Percentiles rank a stretch among this genome's conserved stretches.
These are phyloP conservation scores for Aspergillus nidulans DNA, from an alignment of 495 filamentous ascomycete species.

Conservation along the genomic window DNA sequence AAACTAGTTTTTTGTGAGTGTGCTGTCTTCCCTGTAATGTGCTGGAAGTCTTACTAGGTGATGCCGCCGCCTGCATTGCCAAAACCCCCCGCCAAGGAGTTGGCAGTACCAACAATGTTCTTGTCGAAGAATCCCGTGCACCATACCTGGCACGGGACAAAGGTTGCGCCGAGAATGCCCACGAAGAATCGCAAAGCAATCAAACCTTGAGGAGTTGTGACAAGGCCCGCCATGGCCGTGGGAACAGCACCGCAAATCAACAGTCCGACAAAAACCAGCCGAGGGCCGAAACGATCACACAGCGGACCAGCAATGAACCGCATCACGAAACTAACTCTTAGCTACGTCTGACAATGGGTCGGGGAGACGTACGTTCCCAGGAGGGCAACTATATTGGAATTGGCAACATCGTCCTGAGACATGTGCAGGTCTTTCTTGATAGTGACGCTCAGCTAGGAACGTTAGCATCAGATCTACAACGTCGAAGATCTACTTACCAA, in stretches of 20 bases:
- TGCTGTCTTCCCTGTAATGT: not conserved
- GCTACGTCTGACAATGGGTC: not conserved
- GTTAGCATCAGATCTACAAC: constrained; percentile 4
- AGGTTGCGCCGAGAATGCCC: constrained; percentile 83
- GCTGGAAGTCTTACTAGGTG: constrained; percentile 41
- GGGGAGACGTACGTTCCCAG: constrained; percentile 64
- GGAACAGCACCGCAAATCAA: constrained; percentile 76
- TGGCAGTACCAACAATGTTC: constrained; percentile 88
- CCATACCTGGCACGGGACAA: constrained; percentile 97
- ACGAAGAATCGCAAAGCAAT: constrained; percentile 85
- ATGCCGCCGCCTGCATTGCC: constrained; percentile 92
- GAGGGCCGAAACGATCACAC: constrained; percentile 82
- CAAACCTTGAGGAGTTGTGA: constrained; percentile 64
- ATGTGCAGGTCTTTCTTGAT: constrained; percentile 76
- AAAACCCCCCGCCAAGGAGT: constrained; percentile 78
- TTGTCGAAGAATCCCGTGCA: constrained; percentile 95
- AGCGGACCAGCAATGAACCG: constrained; percentile 77
- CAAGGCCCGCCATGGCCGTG: constrained; percentile 75
- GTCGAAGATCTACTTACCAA: constrained; percentile 50
- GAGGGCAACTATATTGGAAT: constrained; percentile 89
- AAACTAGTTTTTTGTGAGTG: constrained; percentile 49
- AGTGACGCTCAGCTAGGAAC: constrained; percentile 57
- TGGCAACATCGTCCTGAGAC: constrained; percentile 65
- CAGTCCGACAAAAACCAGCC: constrained; percentile 73
- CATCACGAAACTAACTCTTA: constrained; percentile 60